A percentile compares a stretch with the other conserved stretches of the same genome.
Conservation (phyloP, 805 yeast species). For the Yamadazyma paraphyllophila region DNA sequence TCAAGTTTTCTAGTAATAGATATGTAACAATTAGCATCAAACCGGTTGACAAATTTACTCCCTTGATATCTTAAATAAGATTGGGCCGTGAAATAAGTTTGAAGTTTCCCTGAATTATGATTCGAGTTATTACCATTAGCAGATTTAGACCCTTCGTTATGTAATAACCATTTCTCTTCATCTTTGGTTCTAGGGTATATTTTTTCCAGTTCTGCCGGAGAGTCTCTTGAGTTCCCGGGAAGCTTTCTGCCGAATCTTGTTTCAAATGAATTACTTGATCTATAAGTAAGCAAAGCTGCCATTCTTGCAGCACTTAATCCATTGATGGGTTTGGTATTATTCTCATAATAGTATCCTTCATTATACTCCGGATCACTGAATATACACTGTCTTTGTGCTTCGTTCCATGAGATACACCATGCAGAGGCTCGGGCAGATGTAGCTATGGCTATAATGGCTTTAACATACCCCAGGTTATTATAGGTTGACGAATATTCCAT, state of each 20-base stretch:
- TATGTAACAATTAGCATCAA: conserved; percentile 96
- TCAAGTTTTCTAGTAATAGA: conserved; percentile 91
- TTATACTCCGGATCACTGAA: conserved; percentile 91
- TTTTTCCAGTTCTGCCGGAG: conserved; percentile 19
- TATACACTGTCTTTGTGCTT: conserved; percentile 94
- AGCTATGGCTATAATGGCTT: conserved; percentile 76
- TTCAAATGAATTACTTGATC: conserved; percentile 91
- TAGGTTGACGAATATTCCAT: conserved; percentile 74
- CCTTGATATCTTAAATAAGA: conserved; percentile 94
- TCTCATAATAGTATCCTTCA: conserved; percentile 78
- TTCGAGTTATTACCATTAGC: conserved; percentile 7
- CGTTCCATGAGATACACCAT: conserved; percentile 99
- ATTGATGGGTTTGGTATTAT: conserved; percentile 74
- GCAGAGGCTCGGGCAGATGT: conserved; percentile 95
- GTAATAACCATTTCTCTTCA: conserved; percentile 79
- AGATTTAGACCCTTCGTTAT: conserved; percentile 72
- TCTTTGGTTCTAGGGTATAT: conserved; percentile 47
- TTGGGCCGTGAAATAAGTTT: conserved; percentile 87
- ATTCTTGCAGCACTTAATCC: conserved; percentile 97
- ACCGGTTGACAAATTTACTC: conserved; percentile 79
- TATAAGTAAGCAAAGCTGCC: conserved; percentile 91
- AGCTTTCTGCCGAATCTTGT: conserved; percentile 81
- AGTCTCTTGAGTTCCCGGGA: conserved; percentile 20
- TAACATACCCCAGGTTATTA: conserved; percentile 65
- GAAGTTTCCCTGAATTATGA: conserved; percentile 29